A percentile compares a stretch with the other conserved stretches of the same genome.
These are phyloP conservation scores for Talaromyces trachyspermus DNA, from an alignment of 495 filamentous ascomycete genomes.

Conservation along the genomic window DNA sequence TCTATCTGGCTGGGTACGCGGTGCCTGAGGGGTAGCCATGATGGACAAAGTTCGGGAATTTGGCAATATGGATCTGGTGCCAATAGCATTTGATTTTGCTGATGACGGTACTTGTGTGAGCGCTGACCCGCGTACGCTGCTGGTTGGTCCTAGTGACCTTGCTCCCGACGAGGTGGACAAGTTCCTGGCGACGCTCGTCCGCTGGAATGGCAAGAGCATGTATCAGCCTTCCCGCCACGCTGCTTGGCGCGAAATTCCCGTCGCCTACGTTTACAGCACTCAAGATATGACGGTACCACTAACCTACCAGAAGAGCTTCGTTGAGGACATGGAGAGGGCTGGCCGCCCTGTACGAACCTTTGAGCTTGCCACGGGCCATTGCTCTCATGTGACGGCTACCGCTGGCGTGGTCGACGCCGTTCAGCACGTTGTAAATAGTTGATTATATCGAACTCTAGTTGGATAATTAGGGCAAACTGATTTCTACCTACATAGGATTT, in stretches of 20 bases:
- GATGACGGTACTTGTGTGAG: conserved; percentile 15
- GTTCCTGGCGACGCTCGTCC: conserved; percentile 18
- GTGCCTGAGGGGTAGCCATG: conserved; percentile 14
- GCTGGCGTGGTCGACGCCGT: conserved; percentile 11
- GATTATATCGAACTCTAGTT: neutral
- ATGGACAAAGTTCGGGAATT: conserved; percentile 18
- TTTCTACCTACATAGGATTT: no score
- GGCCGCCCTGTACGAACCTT: conserved; percentile 9
- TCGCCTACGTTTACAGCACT: conserved; percentile 26
- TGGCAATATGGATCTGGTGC: conserved; percentile 14
- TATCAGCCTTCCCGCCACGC: conserved; percentile 16
- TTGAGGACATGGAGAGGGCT: conserved; percentile 18
- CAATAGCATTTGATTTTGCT: conserved; percentile 13
- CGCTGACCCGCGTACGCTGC: conserved; percentile 16
- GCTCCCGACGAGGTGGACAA: conserved; percentile 12
- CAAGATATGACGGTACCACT: conserved; percentile 25
- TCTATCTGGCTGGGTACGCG: conserved; percentile 35
- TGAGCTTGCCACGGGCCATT: conserved; percentile 12
- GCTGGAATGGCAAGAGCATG: conserved; percentile 19
- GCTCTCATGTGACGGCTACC: conserved; percentile 11
- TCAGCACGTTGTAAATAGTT: neutral
- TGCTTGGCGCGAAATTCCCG: conserved; percentile 31
- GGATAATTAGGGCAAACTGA: no score
- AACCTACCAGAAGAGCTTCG: conserved; percentile 29
- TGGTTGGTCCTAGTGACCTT: conserved; percentile 19